Conservation (phyloP, 257 asterid genomes). For the Ophiorrhiza pumila region DNA sequence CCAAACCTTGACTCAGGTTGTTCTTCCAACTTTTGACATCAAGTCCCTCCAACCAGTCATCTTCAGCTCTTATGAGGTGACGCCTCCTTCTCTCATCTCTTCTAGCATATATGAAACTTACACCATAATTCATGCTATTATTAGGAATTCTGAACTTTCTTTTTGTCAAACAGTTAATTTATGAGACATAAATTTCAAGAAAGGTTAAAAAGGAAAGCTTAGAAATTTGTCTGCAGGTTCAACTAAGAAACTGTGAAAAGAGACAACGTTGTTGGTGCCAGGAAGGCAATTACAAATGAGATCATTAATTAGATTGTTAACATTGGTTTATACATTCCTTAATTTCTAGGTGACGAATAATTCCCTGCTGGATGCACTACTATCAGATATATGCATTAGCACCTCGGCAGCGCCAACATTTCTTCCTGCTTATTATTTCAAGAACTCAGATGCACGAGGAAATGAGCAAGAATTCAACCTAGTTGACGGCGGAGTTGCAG, state of each 20-base stretch:
- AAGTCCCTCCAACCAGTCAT: slow-evolving; percentile 37
- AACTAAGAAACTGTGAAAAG: no score
- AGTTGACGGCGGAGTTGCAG: slow-evolving; percentile 62
- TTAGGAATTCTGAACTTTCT: no score
- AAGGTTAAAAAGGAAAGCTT: no score
- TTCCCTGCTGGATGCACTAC: slow-evolving; percentile 28
- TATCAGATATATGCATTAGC: slow-evolving; percentile 58
- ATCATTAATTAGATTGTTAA: no score
- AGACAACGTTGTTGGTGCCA: no score
- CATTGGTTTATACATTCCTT: neutral
- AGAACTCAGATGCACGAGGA: slow-evolving; percentile 33
- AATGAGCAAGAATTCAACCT: slow-evolving; percentile 38
- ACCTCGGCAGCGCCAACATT: slow-evolving; percentile 62
- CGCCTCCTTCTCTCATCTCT: neutral
- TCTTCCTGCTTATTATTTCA: slow-evolving; percentile 53
- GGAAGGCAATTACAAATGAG: neutral
- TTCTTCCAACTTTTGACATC: slow-evolving; percentile 51
- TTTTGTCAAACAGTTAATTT: no score
- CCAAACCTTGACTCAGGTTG: slow-evolving; percentile 36
- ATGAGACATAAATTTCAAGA: no score
- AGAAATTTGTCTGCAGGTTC: no score
- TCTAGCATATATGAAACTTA: no score
- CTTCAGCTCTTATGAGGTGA: slow-evolving; percentile 29
- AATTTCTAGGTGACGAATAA: slow-evolving; percentile 13
- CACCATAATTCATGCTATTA: no score